Conservation (phyloP, 352 stramenopile species). For the Globisporangium iwayamae region DNA sequence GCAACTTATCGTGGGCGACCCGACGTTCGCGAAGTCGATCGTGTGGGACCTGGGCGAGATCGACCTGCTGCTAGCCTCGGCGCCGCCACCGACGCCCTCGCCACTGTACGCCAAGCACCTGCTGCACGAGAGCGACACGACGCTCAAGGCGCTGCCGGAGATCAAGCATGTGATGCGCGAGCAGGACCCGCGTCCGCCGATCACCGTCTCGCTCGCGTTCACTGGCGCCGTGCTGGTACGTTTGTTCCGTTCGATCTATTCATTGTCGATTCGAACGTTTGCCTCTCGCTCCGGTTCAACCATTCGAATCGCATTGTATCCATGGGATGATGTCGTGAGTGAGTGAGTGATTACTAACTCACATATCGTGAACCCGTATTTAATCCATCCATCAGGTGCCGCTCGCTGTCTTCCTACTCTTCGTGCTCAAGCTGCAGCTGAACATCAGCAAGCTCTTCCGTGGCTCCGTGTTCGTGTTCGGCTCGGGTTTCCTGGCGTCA, state of each 20-base stretch:
- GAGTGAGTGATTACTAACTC: too few relatives aligned
- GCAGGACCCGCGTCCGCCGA: slow-evolving; percentile 61
- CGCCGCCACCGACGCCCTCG: slow-evolving; percentile 53
- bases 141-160: slow-evolving; percentile 78
- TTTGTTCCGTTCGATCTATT: slow-evolving; percentile 6
- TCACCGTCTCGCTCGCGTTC: slow-evolving; percentile 70
- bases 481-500: slow-evolving; percentile 68
- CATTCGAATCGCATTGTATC: background rate
- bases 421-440: slow-evolving; percentile 50
- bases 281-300: slow-evolving; percentile 4
- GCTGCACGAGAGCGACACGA: slow-evolving; percentile 85
- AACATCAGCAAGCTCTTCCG: slow-evolving; percentile 73
- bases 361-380: background rate
- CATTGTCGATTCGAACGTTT: slow-evolving; percentile 6
- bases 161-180: slow-evolving; percentile 86
- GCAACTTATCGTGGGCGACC: slow-evolving; percentile 73
- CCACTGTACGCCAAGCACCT: slow-evolving; percentile 86
- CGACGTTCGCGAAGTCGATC: slow-evolving; percentile 75
- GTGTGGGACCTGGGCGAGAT: slow-evolving; percentile 69
- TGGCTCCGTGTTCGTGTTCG: slow-evolving; percentile 61
- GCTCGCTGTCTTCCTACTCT: slow-evolving; percentile 58
- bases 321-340: background rate
- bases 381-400: slow-evolving; percentile 22
- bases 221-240: slow-evolving; percentile 51
- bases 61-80: slow-evolving; percentile 61